Evolutionary conservation across 148 eudicot genomes (phyloP).

Genomic region (Fallopia convolvulus): DNA sequence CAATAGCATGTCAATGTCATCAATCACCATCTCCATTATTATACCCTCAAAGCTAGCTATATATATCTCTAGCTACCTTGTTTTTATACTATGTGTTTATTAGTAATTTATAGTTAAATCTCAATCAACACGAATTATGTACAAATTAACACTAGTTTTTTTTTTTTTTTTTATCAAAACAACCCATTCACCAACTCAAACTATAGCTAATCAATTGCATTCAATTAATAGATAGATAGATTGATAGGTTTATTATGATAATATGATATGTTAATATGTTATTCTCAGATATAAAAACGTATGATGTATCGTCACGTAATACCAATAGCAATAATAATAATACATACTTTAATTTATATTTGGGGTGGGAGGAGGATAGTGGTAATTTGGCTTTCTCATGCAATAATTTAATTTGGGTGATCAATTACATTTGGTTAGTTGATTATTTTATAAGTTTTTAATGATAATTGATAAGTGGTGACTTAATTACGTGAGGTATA

Average conservation of each 20-base stretch:
- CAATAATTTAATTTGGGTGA: background rate
- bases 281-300: background rate
- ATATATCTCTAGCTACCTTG: background rate
- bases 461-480: too few species aligned
- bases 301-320: background rate
- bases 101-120: background rate
- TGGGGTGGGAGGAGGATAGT: background rate
- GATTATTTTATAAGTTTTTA: too few species aligned
- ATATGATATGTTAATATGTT: background rate
- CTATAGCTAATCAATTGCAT: background rate
- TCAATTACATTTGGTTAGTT: background rate
- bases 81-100: background rate
- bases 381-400: conserved; percentile 2
- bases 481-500: too few species aligned
- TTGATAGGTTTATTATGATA: background rate
- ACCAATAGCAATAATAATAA: background rate
- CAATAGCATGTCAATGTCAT: conserved; percentile 5
- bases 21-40: conserved; percentile 10
- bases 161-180: background rate
- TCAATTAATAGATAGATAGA: background rate
- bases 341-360: background rate
- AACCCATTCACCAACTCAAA: conserved; percentile 7
- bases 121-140: background rate
- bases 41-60: background rate
- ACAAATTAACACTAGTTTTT: background rate